Evolutionary conservation across 108 stramenopile genomes (phyloP).

Genomic region (Mediolabrus comicus): DNA sequence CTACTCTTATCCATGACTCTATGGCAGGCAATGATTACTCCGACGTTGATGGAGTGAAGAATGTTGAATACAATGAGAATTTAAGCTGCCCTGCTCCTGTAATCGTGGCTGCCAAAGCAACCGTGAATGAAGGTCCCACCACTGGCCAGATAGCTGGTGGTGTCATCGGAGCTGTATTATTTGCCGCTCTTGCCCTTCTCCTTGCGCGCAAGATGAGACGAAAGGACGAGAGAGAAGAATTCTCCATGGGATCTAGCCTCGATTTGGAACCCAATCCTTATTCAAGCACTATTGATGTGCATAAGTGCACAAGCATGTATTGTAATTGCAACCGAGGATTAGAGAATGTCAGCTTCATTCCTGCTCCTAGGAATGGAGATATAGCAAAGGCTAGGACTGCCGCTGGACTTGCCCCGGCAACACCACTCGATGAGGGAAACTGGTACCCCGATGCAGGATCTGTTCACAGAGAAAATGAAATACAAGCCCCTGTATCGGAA

Average conservation of each 20-base stretch:
- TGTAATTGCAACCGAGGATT: slow-evolving; percentile 28
- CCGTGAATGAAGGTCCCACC: slow-evolving; percentile 5
- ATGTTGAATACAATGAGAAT: slow-evolving; percentile 9
- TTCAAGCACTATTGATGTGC: slow-evolving; percentile 42
- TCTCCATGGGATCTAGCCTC: neutral
- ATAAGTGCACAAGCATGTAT: slow-evolving; percentile 33
- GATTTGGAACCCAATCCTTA: slow-evolving; percentile 20
- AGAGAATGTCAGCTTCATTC: slow-evolving; percentile 21
- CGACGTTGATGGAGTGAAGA: slow-evolving; percentile 23
- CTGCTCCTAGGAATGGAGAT: slow-evolving; percentile 28
- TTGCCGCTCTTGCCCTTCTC: slow-evolving; percentile 20
- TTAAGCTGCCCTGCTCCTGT: neutral
- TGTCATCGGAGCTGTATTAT: slow-evolving; percentile 3
- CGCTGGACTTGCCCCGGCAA: neutral
- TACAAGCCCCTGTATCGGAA: too few relatives aligned
- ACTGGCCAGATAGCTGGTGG: slow-evolving; percentile 15
- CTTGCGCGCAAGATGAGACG: slow-evolving; percentile 10
- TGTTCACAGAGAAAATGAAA: too few relatives aligned
- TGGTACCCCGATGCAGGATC: neutral
- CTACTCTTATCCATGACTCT: slow-evolving; percentile 10
- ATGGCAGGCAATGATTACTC: slow-evolving; percentile 32
- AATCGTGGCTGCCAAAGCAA: slow-evolving; percentile 1
- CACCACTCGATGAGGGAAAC: neutral
- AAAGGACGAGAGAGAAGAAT: neutral
- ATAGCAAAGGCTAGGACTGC: neutral